Evolutionary conservation across 352 stramenopile species (phyloP), one percentile per base, ranked within the genome.

Genomic region (Phytophthora capsici): DNA sequence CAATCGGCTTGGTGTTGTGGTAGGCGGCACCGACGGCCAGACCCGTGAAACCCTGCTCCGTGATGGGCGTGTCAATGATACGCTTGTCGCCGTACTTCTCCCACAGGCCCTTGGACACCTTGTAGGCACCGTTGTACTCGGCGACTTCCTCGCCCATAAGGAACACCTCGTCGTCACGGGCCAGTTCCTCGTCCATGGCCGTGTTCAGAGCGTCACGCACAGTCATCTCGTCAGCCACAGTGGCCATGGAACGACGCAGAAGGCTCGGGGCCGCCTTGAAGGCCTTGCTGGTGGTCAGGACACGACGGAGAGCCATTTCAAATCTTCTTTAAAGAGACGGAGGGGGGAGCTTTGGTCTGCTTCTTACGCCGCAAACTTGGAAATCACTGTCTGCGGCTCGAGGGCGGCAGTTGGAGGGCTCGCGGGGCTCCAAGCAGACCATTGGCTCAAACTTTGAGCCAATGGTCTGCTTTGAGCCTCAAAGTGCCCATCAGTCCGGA

Each of bases 21-120:
- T 99, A 99, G 44, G 97, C 90, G 36, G 97, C 90, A 46, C 97
- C 97, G 32, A 99, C 79, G 30, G 93, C 96, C 28, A 99, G 79
- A 50, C 94, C 94, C 19, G 94, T 94, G 71, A 98, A 98, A 36
- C 96, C 93, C 71, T 97, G 94, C 80, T 99, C 97, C 23, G 98
- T 99, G 80, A 99, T 99, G 56, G 98, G 98, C 57, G 98, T 99
- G 76, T 99, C 98, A 76, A 99, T 99, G 51, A 99, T 96, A 57
- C 98, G 91, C 76, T 99, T 98, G 66, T 98, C 94, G 57, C 98
- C 98, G 76, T 99, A 99, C 83, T 99, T 99, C 75, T 99, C 93
- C 75, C 93, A 99, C 10, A 99, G 86, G 16, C 97, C 94, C 77
- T 98, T 98, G 57, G 89, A 97, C 16, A 98, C 94, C 84, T 99